Evolutionary conservation across 2,329 filamentous ascomycete species (phyloP).

Genomic region (Beauveria scarabaeidicola): DNA sequence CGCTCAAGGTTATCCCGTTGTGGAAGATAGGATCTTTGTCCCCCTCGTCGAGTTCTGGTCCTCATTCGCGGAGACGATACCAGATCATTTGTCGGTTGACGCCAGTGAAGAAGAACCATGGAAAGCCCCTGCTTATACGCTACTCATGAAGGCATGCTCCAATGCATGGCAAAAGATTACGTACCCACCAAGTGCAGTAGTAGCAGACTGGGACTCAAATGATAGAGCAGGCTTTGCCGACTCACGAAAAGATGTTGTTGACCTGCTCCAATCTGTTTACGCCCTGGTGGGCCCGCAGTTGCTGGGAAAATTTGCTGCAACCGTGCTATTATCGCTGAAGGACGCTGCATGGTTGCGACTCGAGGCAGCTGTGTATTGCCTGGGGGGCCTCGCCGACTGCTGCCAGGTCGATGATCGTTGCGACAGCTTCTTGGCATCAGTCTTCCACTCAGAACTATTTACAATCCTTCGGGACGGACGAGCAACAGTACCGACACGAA

Average conservation of each 20-base stretch:
- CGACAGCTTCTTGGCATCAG: constrained; percentile 48
- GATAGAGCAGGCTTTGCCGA: constrained; percentile 60
- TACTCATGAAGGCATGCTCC: constrained; percentile 54
- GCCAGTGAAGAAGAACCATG: background rate
- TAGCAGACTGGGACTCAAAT: constrained; percentile 60
- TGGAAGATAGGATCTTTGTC: constrained; percentile 67
- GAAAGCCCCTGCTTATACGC: background rate
- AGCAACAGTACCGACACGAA: constrained; percentile 48
- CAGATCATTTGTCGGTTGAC: constrained; percentile 29
- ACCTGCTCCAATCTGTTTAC: constrained; percentile 66
- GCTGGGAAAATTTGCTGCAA: constrained; percentile 47
- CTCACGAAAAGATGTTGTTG: constrained; percentile 69
- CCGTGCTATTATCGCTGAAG: constrained; percentile 42
- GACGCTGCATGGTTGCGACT: constrained; percentile 48
- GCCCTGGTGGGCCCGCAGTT: constrained; percentile 49
- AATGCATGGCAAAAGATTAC: constrained; percentile 61
- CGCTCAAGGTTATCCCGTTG: constrained; percentile 56
- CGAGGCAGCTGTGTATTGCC: constrained; percentile 53
- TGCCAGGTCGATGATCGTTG: constrained; percentile 47
- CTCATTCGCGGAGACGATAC: constrained; percentile 61
- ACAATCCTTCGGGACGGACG: constrained; percentile 42
- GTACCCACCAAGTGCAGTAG: constrained; percentile 51
- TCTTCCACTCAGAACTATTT: constrained; percentile 56
- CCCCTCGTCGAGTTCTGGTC: constrained; percentile 75
- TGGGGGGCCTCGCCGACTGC: constrained; percentile 60